Percentiles rank a stretch among this genome's conserved stretches.
Evolutionary conservation across 2,329 filamentous ascomycete species (phyloP).

Genomic region (Pseudogymnoascus sp.): DNA sequence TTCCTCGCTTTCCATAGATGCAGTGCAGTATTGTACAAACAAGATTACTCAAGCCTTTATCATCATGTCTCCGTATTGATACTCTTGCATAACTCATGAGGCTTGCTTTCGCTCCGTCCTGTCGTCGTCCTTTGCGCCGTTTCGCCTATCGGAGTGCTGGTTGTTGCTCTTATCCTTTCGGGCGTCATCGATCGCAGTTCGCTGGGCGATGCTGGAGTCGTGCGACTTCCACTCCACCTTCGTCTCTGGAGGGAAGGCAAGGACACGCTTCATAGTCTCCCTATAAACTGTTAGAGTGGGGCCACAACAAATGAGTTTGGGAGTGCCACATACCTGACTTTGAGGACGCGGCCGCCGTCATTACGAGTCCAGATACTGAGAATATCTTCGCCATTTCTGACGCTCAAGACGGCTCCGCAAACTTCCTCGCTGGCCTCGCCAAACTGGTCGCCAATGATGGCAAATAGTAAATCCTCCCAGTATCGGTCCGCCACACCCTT

Average conservation of each 20-base stretch:
- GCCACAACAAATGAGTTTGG: neutral
- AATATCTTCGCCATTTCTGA: constrained; percentile 92
- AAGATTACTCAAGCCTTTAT: constrained; percentile 6
- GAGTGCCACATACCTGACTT: constrained; percentile 66
- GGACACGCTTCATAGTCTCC: constrained; percentile 86
- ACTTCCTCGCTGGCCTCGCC: constrained; percentile 87
- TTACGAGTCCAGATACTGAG: constrained; percentile 96
- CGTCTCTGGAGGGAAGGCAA: constrained; percentile 80
- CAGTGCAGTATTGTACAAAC: constrained; percentile 11
- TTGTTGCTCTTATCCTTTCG: constrained; percentile 71
- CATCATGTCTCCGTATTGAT: constrained; percentile 9
- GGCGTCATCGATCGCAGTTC: constrained; percentile 82
- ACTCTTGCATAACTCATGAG: constrained; percentile 10
- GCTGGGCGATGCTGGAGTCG: constrained; percentile 89
- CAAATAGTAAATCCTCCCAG: constrained; percentile 90
- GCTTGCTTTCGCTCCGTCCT: constrained; percentile 10
- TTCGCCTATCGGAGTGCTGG: constrained; percentile 25
- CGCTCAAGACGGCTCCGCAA: constrained; percentile 88
- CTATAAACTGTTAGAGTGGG: constrained; percentile 30
- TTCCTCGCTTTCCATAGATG: constrained; percentile 10
- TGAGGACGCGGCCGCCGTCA: constrained; percentile 86
- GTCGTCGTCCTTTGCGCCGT: constrained; percentile 20
- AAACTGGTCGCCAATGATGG: constrained; percentile 90
- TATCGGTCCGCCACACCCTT: constrained; percentile 95
- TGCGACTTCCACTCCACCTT: constrained; percentile 94